phyloP scores from a whole-genome alignment of 2,329 filamentous ascomycete genomes.

The Trichoderma gracile region DNA sequence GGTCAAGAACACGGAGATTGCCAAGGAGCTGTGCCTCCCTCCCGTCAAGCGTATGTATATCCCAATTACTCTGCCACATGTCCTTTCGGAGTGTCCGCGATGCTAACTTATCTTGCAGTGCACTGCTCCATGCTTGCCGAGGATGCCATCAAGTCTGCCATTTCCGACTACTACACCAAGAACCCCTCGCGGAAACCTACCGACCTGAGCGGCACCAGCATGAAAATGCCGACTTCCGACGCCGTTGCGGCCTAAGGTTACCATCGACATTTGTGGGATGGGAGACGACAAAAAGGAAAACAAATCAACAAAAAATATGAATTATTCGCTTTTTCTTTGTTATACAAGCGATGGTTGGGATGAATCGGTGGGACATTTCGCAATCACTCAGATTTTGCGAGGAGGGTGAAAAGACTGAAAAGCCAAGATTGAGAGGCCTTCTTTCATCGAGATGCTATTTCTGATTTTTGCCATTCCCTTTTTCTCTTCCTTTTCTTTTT shows the following conservation, averaged over 20 bases:
- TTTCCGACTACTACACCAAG: conserved; percentile 87
- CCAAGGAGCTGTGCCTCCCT: conserved; percentile 88
- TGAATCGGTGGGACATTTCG: not conserved
- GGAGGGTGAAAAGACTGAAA: not conserved
- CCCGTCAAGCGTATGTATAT: conserved; percentile 75
- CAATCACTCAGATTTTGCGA: not conserved
- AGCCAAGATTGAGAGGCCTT: conserved; percentile 4
- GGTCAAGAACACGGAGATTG: conserved; percentile 97
- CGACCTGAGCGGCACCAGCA: conserved; percentile 73
- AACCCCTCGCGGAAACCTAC: conserved; percentile 67
- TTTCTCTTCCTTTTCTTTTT: not conserved
- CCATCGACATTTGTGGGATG: not conserved
- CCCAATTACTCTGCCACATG: not conserved
- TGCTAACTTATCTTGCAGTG: conserved; percentile 55
- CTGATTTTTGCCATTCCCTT: not conserved
- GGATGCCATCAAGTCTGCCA: conserved; percentile 88
- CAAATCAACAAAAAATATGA: conserved; percentile 1
- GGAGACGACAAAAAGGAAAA: not conserved
- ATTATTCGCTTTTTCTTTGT: not conserved
- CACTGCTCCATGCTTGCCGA: conserved; percentile 92
- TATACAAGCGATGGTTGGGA: not conserved
- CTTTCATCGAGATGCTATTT: not conserved
- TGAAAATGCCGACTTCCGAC: conserved; percentile 60
- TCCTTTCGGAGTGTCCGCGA: not conserved
- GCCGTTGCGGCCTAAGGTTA: conserved; percentile 36